Evolutionary conservation across 176 grass and related monocot genomes (phyloP).

Genomic region (Aegilops speltoides): DNA sequence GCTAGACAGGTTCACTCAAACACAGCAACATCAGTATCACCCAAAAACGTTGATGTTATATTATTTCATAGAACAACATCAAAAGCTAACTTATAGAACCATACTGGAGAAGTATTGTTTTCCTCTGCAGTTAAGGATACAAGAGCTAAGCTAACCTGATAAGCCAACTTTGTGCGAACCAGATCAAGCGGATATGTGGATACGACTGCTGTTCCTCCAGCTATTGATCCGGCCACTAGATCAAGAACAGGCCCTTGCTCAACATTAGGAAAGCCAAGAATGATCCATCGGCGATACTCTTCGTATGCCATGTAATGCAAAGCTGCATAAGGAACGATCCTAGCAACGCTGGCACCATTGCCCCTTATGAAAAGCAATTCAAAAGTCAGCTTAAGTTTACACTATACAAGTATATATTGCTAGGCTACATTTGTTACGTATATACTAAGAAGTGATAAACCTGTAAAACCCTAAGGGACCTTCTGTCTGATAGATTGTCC

Average conservation of each 20-base stretch:
- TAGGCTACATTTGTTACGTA: slow-evolving; percentile 1
- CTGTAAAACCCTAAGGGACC: slow-evolving; percentile 94
- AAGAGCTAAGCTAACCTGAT: slow-evolving; percentile 58
- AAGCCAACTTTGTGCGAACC: slow-evolving; percentile 90
- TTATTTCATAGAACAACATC: neutral
- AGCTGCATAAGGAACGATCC: slow-evolving; percentile 95
- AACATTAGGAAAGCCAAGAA: slow-evolving; percentile 80
- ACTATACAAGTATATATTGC: neutral
- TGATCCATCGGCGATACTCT: slow-evolving; percentile 93
- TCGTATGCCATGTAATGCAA: slow-evolving; percentile 99
- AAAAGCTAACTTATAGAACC: neutral
- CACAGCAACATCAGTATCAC: slow-evolving; percentile 1
- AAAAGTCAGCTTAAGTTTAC: slow-evolving; percentile 18
- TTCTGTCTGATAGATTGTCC: slow-evolving; percentile 83
- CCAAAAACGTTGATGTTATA: neutral
- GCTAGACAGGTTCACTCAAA: neutral
- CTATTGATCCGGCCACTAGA: slow-evolving; percentile 73
- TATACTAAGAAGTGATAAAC: slow-evolving; percentile 36
- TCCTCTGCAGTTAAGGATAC: neutral
- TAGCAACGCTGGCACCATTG: slow-evolving; percentile 93
- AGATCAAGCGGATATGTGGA: slow-evolving; percentile 96
- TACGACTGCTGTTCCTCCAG: slow-evolving; percentile 94
- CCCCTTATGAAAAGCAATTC: slow-evolving; percentile 50
- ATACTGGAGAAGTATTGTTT: neutral
- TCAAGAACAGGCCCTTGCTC: slow-evolving; percentile 87